These are phyloP conservation scores for Zelopaecilomyces penicillatus DNA, from an alignment of 2,329 filamentous ascomycete genomes.

Conservation along the genomic window DNA sequence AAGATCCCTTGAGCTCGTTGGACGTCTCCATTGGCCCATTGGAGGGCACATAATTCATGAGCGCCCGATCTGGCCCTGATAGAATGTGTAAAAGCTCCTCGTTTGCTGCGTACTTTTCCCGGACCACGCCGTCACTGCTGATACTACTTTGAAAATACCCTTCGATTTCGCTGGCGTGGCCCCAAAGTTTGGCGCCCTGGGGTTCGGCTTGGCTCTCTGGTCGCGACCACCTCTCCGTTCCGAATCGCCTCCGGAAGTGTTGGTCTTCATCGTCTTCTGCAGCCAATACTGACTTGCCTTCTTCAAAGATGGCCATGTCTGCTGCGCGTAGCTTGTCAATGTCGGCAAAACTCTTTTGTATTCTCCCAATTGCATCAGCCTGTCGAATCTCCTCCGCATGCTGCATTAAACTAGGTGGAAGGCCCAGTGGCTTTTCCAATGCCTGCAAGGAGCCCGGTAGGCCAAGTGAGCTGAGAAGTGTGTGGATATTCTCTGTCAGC, in stretches of 20 bases:
- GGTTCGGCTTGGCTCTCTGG: constrained; percentile 61
- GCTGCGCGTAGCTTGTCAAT: constrained; percentile 81
- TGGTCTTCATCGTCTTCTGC: constrained; percentile 81
- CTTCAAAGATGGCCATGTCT: constrained; percentile 70
- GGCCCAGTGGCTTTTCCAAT: constrained; percentile 83
- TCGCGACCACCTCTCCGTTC: constrained; percentile 78
- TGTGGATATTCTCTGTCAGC: constrained; percentile 71
- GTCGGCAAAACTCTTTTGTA: constrained; percentile 76
- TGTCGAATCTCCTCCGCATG: constrained; percentile 93
- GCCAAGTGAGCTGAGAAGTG: constrained; percentile 71
- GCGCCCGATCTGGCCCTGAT: constrained; percentile 66
- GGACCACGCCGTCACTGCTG: constrained; percentile 53
- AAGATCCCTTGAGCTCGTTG: constrained; percentile 69
- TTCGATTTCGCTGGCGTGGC: constrained; percentile 68
- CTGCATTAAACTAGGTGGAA: constrained; percentile 76
- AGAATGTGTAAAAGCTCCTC: constrained; percentile 69
- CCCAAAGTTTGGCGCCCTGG: constrained; percentile 60
- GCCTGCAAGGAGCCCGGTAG: constrained; percentile 90
- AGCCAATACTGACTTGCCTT: constrained; percentile 69
- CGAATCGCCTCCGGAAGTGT: constrained; percentile 64
- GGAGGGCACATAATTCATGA: constrained; percentile 85
- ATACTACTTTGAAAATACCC: constrained; percentile 67
- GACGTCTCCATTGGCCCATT: constrained; percentile 72
- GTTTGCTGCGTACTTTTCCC: constrained; percentile 68
- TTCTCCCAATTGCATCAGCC: constrained; percentile 70